Percentiles rank a stretch among this genome's conserved stretches.
Conservation (phyloP, 2,329 filamentous ascomycete species). For the Arachnomyces sp. region DNA sequence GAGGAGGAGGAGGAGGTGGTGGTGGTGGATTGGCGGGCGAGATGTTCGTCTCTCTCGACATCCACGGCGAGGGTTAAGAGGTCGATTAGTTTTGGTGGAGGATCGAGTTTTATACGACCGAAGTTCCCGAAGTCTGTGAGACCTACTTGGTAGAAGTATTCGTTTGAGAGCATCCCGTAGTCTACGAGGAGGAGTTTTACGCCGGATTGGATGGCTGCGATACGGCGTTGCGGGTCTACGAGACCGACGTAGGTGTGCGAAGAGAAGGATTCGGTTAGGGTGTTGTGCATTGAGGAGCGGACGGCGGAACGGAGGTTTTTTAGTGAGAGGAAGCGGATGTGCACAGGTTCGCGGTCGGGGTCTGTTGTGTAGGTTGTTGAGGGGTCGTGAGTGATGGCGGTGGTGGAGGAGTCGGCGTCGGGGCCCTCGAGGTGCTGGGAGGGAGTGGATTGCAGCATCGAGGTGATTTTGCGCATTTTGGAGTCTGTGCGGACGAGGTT, state of each 20-base stretch:
- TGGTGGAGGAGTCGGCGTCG: slow-evolving; percentile 27
- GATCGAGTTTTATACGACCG: slow-evolving; percentile 70
- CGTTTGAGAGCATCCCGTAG: slow-evolving; percentile 76
- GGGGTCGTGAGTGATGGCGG: slow-evolving; percentile 31
- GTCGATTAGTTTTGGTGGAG: slow-evolving; percentile 61
- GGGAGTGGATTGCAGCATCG: slow-evolving; percentile 66
- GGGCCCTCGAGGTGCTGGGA: slow-evolving; percentile 22
- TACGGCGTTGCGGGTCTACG: slow-evolving; percentile 74
- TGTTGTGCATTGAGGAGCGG: slow-evolving; percentile 71
- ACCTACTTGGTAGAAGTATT: slow-evolving; percentile 93
- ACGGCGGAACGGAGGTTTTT: slow-evolving; percentile 76
- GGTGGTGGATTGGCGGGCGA: slow-evolving; percentile 1
- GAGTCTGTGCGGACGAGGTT: slow-evolving; percentile 86
- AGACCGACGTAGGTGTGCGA: slow-evolving; percentile 89
- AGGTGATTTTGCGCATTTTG: slow-evolving; percentile 85
- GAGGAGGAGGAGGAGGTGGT: neutral
- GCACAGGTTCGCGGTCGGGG: slow-evolving; percentile 58
- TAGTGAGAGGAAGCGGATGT: slow-evolving; percentile 72
- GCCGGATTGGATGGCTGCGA: slow-evolving; percentile 88
- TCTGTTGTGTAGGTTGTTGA: slow-evolving; percentile 59
- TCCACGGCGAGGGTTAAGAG: slow-evolving; percentile 66
- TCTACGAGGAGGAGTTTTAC: slow-evolving; percentile 89
- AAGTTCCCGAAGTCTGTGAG: slow-evolving; percentile 96
- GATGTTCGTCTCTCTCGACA: slow-evolving; percentile 50
- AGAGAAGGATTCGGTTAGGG: slow-evolving; percentile 77